phyloP scores from a whole-genome alignment of 2,329 filamentous ascomycete genomes.

The Colletotrichum sp. region DNA sequence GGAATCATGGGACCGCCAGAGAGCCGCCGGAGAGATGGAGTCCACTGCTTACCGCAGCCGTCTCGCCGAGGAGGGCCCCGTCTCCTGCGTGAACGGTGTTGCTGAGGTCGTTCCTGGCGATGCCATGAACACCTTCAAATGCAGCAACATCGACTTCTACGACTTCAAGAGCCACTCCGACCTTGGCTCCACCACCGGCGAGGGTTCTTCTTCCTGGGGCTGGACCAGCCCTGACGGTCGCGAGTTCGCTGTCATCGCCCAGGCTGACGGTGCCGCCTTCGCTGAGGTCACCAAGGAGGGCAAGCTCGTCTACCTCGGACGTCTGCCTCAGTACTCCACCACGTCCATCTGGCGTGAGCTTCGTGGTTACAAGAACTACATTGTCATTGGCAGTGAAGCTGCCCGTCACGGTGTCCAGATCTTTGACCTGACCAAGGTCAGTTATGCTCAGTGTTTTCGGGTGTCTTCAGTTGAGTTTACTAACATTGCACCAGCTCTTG shows the following conservation, averaged over 20 bases:
- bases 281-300: slow-evolving; percentile 46
- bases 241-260: slow-evolving; percentile 23
- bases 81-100: slow-evolving; percentile 20
- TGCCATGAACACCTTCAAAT: slow-evolving; percentile 22
- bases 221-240: slow-evolving; percentile 46
- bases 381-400: slow-evolving; percentile 42
- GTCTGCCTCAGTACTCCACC: slow-evolving; percentile 34
- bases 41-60: slow-evolving; percentile 15
- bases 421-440: slow-evolving; percentile 56
- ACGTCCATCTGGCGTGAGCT: slow-evolving; percentile 37
- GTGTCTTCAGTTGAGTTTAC: background rate
- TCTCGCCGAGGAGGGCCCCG: slow-evolving; percentile 13
- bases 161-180: slow-evolving; percentile 58
- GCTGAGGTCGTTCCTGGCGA: slow-evolving; percentile 21
- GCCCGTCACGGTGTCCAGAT: slow-evolving; percentile 62
- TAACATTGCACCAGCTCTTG: slow-evolving; percentile 38
- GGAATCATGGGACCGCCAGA: slow-evolving; percentile 20
- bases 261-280: slow-evolving; percentile 47
- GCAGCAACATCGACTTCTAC: slow-evolving; percentile 39
- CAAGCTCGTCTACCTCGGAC: slow-evolving; percentile 46
- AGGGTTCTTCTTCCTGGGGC: slow-evolving; percentile 40
- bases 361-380: slow-evolving; percentile 34
- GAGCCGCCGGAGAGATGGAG: slow-evolving; percentile 18
- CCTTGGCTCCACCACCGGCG: slow-evolving; percentile 44
- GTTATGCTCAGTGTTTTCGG: slow-evolving; percentile 24